These are phyloP conservation scores for Debaryomyces singareniensis DNA, from an alignment of 1,139 yeast species.

Conservation along the genomic window DNA sequence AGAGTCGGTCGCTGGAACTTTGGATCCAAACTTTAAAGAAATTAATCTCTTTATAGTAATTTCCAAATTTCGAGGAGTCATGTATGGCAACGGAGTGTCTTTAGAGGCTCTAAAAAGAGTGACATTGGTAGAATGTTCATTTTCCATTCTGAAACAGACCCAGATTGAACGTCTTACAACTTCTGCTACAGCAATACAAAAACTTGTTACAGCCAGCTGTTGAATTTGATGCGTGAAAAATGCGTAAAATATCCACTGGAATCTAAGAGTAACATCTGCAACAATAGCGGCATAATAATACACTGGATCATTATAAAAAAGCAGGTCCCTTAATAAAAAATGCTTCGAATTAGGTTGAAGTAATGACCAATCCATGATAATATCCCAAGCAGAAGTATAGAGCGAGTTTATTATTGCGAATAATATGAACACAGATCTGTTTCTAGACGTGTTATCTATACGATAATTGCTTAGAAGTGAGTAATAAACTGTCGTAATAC, in stretches of 20 bases:
- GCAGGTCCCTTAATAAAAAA: slow-evolving; percentile 60
- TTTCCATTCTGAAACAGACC: slow-evolving; percentile 89
- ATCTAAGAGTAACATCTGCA: slow-evolving; percentile 65
- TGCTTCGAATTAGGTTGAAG: slow-evolving; percentile 59
- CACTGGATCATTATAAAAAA: slow-evolving; percentile 50
- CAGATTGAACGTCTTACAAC: slow-evolving; percentile 76
- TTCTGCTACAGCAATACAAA: slow-evolving; percentile 77
- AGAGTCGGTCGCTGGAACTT: too few species aligned
- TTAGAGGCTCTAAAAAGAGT: slow-evolving; percentile 78
- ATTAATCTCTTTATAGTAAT: slow-evolving; percentile 36
- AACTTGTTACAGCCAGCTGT: slow-evolving; percentile 89
- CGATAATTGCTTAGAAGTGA: slow-evolving; percentile 76
- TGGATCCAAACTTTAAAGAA: slow-evolving; percentile 21
- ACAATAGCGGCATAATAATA: slow-evolving; percentile 74
- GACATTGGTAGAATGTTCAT: slow-evolving; percentile 91
- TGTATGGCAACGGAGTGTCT: slow-evolving; percentile 81
- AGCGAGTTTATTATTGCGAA: slow-evolving; percentile 73
- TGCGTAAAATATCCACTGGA: slow-evolving; percentile 86
- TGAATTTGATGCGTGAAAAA: slow-evolving; percentile 68
- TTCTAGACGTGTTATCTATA: slow-evolving; percentile 39
- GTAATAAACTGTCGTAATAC: slow-evolving; percentile 60
- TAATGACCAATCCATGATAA: slow-evolving; percentile 93
- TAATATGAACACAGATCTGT: slow-evolving; percentile 57
- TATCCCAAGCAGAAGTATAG: slow-evolving; percentile 75
- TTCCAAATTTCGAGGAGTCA: slow-evolving; percentile 34